Conservation (phyloP, 2,329 filamentous ascomycete species). For the Myriosclerotinia duriaeana region DNA sequence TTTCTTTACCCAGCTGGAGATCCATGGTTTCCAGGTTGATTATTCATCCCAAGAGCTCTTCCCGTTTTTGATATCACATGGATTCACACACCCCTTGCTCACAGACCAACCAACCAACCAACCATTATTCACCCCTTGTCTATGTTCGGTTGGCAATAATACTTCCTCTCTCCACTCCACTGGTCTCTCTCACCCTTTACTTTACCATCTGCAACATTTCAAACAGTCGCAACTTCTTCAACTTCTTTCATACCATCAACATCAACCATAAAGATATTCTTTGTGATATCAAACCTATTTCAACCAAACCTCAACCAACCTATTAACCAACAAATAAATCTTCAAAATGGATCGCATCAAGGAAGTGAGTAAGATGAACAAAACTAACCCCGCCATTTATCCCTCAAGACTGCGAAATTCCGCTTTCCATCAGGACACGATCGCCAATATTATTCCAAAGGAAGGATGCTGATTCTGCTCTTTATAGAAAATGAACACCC, state of each 20-base stretch:
- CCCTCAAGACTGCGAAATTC: slow-evolving; percentile 10
- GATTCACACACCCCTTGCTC: slow-evolving; percentile 22
- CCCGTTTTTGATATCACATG: slow-evolving; percentile 12
- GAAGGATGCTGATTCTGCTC: slow-evolving; percentile 23
- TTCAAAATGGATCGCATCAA: slow-evolving; percentile 81
- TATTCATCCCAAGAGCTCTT: slow-evolving; percentile 1
- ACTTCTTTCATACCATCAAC: slow-evolving; percentile 21
- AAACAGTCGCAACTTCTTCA: slow-evolving; percentile 16
- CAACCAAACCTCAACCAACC: not conserved
- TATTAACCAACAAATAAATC: slow-evolving; percentile 23
- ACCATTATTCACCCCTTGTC: slow-evolving; percentile 11
- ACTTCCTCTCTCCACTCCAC: not conserved
- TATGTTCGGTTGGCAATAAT: slow-evolving; percentile 25
- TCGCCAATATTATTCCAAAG: not conserved
- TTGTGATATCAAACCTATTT: not conserved
- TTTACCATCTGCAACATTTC: slow-evolving; percentile 19
- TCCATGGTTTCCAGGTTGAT: too few species aligned
- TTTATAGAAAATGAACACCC: slow-evolving; percentile 83
- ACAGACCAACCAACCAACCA: slow-evolving; percentile 24
- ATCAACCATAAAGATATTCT: slow-evolving; percentile 16
- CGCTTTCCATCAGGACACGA: slow-evolving; percentile 15
- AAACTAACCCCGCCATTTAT: slow-evolving; percentile 38
- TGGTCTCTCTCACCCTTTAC: slow-evolving; percentile 20
- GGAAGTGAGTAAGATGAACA: slow-evolving; percentile 62
- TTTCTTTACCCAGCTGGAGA: not conserved